Conservation (phyloP, 2,329 filamentous ascomycete species). For the Mollisia scopiformis region DNA sequence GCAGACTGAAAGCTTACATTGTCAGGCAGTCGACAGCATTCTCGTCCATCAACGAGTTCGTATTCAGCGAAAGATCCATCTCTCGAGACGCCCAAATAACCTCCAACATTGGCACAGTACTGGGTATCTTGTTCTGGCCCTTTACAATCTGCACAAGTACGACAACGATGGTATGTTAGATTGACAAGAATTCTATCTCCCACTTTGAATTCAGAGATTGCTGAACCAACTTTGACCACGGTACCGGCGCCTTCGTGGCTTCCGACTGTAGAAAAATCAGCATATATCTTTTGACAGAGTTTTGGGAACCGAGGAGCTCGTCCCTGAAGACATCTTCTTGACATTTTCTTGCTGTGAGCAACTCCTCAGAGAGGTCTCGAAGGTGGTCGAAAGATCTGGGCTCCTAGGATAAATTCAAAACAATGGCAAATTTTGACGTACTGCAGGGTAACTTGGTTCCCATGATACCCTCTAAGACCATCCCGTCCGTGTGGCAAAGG, state of each 20-base stretch:
- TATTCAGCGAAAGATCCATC: constrained; percentile 63
- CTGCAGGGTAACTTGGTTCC: constrained; percentile 51
- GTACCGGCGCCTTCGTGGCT: constrained; percentile 34
- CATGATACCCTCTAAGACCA: constrained; percentile 56
- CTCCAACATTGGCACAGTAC: constrained; percentile 51
- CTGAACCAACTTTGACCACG: constrained; percentile 37
- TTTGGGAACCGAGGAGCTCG: no score
- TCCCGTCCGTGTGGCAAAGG: constrained; percentile 64
- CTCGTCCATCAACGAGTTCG: constrained; percentile 51
- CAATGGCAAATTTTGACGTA: no score
- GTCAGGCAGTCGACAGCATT: constrained; percentile 50
- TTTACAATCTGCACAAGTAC: constrained; percentile 53
- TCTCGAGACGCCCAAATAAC: constrained; percentile 50
- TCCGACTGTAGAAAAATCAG: no score
- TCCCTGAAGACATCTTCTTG: no score
- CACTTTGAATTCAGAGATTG: constrained; percentile 33
- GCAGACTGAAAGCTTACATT: constrained; percentile 52
- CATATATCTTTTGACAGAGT: no score
- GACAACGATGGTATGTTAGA: constrained; percentile 55
- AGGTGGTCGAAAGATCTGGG: no score
- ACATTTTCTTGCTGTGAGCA: no score
- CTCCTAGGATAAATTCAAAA: no score
- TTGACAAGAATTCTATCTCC: constrained; percentile 55
- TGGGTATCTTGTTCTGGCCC: constrained; percentile 52
- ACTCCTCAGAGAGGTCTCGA: no score